A percentile compares a stretch with the other conserved stretches of the same genome.
Evolutionary conservation across 495 filamentous ascomycete genomes (phyloP).

Genomic region (Chlorociboria aeruginascens): DNA sequence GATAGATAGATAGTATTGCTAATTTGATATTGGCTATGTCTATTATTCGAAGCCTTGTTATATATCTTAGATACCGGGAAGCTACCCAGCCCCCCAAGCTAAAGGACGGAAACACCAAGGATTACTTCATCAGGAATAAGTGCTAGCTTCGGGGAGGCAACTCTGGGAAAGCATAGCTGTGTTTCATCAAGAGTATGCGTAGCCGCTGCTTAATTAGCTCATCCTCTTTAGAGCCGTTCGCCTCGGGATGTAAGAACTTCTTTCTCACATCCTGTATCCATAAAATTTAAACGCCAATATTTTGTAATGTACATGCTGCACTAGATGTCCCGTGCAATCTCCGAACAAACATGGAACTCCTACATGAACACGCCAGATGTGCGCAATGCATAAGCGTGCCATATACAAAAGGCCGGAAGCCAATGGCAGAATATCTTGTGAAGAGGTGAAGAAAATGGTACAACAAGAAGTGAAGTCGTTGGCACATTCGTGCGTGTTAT

Average conservation of each 20-base stretch:
- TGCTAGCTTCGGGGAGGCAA: no score
- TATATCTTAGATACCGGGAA: no score
- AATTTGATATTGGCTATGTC: no score
- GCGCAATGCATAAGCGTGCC: constrained; percentile 11
- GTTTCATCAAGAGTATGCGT: no score
- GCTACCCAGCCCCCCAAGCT: no score
- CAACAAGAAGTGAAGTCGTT: constrained; percentile 14
- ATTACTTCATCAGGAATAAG: no score
- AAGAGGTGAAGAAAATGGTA: constrained; percentile 16
- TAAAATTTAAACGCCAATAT: constrained; percentile 14
- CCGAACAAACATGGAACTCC: constrained; percentile 3
- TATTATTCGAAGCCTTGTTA: no score
- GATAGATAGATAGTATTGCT: no score
- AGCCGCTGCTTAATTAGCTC: no score
- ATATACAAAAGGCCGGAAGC: constrained; percentile 20
- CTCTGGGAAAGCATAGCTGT: no score
- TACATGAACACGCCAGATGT: constrained; percentile 13
- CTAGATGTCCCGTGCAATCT: constrained; percentile 13
- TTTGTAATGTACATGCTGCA: constrained; percentile 14
- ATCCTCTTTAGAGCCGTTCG: not conserved
- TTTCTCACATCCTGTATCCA: constrained; percentile 15
- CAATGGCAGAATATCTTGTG: constrained; percentile 15
- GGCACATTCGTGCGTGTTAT: not conserved
- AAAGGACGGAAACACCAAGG: no score
- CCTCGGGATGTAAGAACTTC: constrained; percentile 9